These are phyloP conservation scores for Thielaviopsis euricoi DNA, from an alignment of 2,329 filamentous ascomycete genomes.

Conservation along the genomic window DNA sequence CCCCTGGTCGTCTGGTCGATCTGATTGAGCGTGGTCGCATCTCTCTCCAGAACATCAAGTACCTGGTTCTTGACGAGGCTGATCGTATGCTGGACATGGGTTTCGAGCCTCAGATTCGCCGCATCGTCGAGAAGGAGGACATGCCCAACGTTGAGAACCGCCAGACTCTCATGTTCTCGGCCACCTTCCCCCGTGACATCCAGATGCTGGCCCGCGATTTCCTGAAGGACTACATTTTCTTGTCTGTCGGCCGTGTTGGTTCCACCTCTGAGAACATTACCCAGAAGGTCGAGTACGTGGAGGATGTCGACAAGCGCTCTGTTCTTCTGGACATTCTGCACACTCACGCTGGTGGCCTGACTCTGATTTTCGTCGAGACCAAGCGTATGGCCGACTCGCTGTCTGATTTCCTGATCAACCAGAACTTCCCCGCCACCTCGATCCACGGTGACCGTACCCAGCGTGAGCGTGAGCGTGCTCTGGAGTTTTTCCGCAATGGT, in stretches of 20 bases:
- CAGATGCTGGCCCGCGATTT: constrained; percentile 98
- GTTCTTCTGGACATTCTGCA: constrained; percentile 94
- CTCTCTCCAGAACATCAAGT: constrained; percentile 97
- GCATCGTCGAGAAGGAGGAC: constrained; percentile 95
- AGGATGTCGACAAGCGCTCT: constrained; percentile 94
- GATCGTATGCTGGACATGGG: constrained; percentile 99
- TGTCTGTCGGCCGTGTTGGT: constrained; percentile 95
- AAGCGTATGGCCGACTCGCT: constrained; percentile 99
- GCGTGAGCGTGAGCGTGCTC: constrained; percentile 91
- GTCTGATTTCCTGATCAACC: constrained; percentile 96
- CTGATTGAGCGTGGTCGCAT: constrained; percentile 97
- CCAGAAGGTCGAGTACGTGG: constrained; percentile 95
- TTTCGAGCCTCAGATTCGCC: constrained; percentile 99
- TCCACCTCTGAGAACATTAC: constrained; percentile 99
- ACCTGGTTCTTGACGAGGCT: constrained; percentile 94
- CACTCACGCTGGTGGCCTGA: constrained; percentile 72
- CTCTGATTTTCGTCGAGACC: constrained; percentile 96
- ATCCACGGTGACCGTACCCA: constrained; percentile 98
- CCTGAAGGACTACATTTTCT: constrained; percentile 97
- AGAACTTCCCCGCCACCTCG: constrained; percentile 93
- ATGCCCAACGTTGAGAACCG: constrained; percentile 74
- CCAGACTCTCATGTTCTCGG: constrained; percentile 99
- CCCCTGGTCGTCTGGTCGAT: constrained; percentile 91
- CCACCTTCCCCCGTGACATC: constrained; percentile 96
- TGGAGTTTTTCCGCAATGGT: constrained; percentile 93